Evolutionary conservation across 2,329 filamentous ascomycete species (phyloP).

Genomic region (Onygenales sp.): DNA sequence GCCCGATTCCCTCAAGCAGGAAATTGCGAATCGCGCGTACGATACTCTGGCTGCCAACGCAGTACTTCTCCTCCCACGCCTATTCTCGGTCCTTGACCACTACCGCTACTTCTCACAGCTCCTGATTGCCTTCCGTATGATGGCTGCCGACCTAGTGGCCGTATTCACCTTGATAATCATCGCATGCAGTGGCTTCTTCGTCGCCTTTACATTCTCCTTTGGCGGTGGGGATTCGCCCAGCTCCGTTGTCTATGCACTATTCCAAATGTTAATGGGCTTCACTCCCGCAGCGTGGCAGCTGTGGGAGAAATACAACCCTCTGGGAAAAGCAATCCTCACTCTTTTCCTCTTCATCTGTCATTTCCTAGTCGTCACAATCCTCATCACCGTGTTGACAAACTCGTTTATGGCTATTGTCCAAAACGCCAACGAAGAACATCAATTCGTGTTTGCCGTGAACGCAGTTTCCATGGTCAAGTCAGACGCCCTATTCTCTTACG

Average conservation of each 20-base stretch:
- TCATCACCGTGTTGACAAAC: constrained; percentile 93
- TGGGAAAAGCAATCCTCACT: constrained; percentile 67
- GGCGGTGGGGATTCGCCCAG: constrained; percentile 58
- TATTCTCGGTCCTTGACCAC: constrained; percentile 89
- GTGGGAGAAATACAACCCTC: constrained; percentile 70
- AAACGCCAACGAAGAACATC: constrained; percentile 86
- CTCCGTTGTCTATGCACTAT: constrained; percentile 79
- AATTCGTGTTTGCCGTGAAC: constrained; percentile 90
- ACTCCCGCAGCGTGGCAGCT: constrained; percentile 89
- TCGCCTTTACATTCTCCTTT: constrained; percentile 81
- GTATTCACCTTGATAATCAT: constrained; percentile 78
- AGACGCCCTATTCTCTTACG: constrained; percentile 89
- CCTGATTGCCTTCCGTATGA: constrained; percentile 85
- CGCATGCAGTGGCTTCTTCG: constrained; percentile 87
- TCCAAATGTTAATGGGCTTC: constrained; percentile 92
- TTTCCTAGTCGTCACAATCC: constrained; percentile 85
- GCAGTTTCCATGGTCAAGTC: constrained; percentile 98
- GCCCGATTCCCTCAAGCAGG: constrained; percentile 57
- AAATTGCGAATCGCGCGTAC: constrained; percentile 76
- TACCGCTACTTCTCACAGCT: constrained; percentile 95
- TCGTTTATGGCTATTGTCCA: constrained; percentile 93
- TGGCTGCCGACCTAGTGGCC: constrained; percentile 81
- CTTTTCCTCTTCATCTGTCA: constrained; percentile 90
- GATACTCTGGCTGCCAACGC: constrained; percentile 90
- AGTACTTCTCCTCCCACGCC: constrained; percentile 76